Evolutionary conservation across 2,329 filamentous ascomycete species (phyloP), one percentile per base, ranked within the genome.

Genomic region (Tolypocladium paradoxum): DNA sequence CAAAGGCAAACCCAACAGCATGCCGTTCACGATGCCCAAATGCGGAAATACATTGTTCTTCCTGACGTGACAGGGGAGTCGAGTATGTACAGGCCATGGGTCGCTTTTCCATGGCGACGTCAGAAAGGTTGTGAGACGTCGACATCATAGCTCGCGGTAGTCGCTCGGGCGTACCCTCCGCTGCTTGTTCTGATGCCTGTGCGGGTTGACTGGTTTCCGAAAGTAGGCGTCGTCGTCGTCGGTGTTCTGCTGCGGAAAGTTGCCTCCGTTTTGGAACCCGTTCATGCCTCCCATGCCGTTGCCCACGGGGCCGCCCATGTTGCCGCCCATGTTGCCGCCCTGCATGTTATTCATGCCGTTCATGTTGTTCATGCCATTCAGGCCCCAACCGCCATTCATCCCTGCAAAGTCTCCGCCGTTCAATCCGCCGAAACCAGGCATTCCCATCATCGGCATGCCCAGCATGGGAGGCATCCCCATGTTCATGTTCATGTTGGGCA

Each of bases 201-300:
- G 88, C 2, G 91, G 92, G 66, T 99, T 99, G 57, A 97, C 88
- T 0, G 93, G 93, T 68, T 96, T 92, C 54, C 93, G 82, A 68
- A 97, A 95, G 71, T 99, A 99, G 7, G 93, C 88, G 55, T 90
- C 89, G 54, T 95, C 90, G 53, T 95, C 89, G 58, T 83, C 82
- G 54, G 79, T 84, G 2, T 49, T 54, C 14, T 78, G 77, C 55
- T 74, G 73, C 1, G 69, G 63, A 49, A 77, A 77, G 59, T 73
- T 73, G 56, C 62, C 63, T 11, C 62, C 65, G 40, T 65, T 66
- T 54, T 64, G 64, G 56, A 64, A 70, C 53, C 63, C 65, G 53
- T 62, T 66, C 63, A 67, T 67, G 49, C 57, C 58, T 31, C 59
- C 62, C 62, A 67, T 64, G 50, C 54, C 60, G 49, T 52, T 56